phyloP scores from a whole-genome alignment of 2,329 filamentous ascomycete species.

The Magnaporthiopsis poae region DNA sequence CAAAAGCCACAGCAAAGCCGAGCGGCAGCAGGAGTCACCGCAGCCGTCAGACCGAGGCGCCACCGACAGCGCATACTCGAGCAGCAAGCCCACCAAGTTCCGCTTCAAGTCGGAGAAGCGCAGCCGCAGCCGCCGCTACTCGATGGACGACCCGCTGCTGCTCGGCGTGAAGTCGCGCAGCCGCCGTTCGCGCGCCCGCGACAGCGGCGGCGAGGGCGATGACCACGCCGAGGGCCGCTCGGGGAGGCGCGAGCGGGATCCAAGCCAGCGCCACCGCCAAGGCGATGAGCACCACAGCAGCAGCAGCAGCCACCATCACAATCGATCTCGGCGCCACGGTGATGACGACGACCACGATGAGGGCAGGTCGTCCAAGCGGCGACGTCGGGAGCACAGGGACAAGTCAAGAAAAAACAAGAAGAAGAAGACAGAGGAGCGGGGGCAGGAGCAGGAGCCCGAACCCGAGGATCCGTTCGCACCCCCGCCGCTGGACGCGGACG shows the following conservation, averaged over 20 bases:
- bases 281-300: slow-evolving; percentile 14
- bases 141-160: background rate
- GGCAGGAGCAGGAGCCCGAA: slow-evolving; percentile 2
- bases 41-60: slow-evolving; percentile 7
- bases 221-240: slow-evolving; percentile 16
- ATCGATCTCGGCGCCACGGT: background rate
- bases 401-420: background rate
- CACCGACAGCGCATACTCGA: slow-evolving; percentile 3
- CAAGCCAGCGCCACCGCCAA: slow-evolving; percentile 15
- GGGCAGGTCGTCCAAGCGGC: background rate
- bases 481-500: slow-evolving; percentile 51
- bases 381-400: background rate
- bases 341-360: background rate
- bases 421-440: background rate
- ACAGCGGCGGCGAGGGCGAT: slow-evolving; percentile 16
- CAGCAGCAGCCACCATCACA: slow-evolving; percentile 7
- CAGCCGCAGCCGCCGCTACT: slow-evolving; percentile 14
- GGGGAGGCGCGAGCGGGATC: slow-evolving; percentile 1
- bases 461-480: slow-evolving; percentile 33
- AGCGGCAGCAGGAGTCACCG: slow-evolving; percentile 2
- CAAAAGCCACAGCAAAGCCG: background rate
- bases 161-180: slow-evolving; percentile 11
- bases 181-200: slow-evolving; percentile 12
- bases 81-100: slow-evolving; percentile 21
- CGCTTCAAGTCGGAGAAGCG: slow-evolving; percentile 32